Evolutionary conservation across 345 rosid species (phyloP), one percentile per base, ranked within the genome.

Genomic region (Garcia nutans): DNA sequence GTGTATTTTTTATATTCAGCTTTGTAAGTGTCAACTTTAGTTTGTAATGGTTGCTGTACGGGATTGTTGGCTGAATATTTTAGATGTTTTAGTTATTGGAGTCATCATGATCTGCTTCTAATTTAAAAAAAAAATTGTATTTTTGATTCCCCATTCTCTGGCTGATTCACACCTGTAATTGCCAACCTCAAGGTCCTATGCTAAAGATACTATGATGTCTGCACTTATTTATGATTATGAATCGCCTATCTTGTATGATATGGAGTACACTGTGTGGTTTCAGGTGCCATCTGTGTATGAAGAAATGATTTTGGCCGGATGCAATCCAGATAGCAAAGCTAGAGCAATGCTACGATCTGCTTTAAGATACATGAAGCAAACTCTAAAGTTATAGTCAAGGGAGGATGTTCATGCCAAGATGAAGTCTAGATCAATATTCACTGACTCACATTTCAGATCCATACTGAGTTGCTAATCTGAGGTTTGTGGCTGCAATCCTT

Each of bases 261-360:
- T 63, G 49, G 59, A 67, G 26, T 65, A 2, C 17, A 3, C 50
- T 58, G 57, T 15, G 31, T 77, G 55, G 28, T 78, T 84, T 82
- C 86, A 96, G 99, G 99, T 96, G 63, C 98, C 99, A 0, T 78
- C 82, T 71, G 95, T 96, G 65, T 96, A 92, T 28, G 96, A 93
- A 78, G 99, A 96, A 85, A 92, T 96, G 99, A 88, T 92, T 70
- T 61, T 84, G 87, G 85, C 91, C 49, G 99, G 97, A 9, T 91
- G 92, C 87, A 88, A 81, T 81, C 97, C 99, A 17, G 99, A 96
- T 76, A 86, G 89, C 74, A 96, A 93, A 85, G 96, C 99, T 67
- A 87, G 96, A 86, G 93, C 92, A 42, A 96, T 96, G 99, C 78
- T 96, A 65, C 93, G 99, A 31, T 92, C 98, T 78, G 99, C 97